Evolutionary conservation across 345 rosid genomes (phyloP).

Genomic region (Ceriops tagal): DNA sequence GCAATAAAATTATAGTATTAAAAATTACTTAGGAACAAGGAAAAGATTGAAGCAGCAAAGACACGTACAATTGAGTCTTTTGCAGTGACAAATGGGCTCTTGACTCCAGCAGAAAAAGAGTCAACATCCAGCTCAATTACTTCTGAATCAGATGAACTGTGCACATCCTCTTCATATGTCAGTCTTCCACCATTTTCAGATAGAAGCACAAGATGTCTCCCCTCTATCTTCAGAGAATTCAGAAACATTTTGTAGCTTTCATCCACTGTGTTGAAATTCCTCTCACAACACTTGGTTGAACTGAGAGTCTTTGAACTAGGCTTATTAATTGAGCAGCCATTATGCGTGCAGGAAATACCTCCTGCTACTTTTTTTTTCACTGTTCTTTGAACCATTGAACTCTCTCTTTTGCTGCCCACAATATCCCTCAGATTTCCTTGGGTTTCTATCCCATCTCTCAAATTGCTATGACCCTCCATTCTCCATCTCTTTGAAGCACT

Average conservation of each 20-base stretch:
- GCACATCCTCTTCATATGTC: conserved; percentile 29
- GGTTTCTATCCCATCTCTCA: conserved; percentile 2
- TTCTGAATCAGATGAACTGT: conserved; percentile 46
- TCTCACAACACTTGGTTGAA: conserved; percentile 8
- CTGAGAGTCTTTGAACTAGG: background rate
- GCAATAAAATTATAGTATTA: background rate
- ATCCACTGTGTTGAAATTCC: conserved; percentile 20
- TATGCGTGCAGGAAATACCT: conserved; percentile 11
- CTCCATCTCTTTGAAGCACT: background rate
- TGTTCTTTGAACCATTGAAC: conserved; percentile 17
- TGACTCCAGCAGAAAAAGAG: conserved; percentile 30
- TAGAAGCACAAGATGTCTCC: conserved; percentile 3
- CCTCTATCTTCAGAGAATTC: conserved; percentile 16
- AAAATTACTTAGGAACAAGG: background rate
- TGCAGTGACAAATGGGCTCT: conserved; percentile 36
- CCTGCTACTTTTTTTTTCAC: conserved; percentile 12
- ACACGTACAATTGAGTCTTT: conserved; percentile 29
- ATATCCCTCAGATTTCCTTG: background rate
- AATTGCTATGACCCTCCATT: background rate
- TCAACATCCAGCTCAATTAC: conserved; percentile 35
- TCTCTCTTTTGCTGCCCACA: conserved; percentile 12
- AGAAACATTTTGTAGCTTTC: conserved; percentile 23
- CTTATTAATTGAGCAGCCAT: conserved; percentile 1
- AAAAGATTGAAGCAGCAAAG: conserved; percentile 6
- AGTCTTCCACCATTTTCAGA: conserved; percentile 27